A percentile compares a stretch with the other conserved stretches of the same genome.
Evolutionary conservation across 108 stramenopile genomes (phyloP).

Genomic region (Cyclotella atomus): DNA sequence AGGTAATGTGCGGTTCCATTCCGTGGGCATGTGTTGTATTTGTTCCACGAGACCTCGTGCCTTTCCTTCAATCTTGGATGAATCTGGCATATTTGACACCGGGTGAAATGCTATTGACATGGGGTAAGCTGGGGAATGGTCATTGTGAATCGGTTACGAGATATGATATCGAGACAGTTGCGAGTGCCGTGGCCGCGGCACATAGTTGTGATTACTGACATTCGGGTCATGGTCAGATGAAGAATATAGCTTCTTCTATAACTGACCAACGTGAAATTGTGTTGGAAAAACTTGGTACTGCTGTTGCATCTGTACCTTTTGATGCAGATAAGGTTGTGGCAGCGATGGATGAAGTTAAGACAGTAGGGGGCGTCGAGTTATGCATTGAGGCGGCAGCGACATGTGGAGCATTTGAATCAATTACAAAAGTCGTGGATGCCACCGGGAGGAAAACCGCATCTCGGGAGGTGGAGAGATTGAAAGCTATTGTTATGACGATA

Average conservation of each 20-base stretch:
- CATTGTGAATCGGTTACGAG: constrained; percentile 12
- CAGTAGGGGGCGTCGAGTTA: constrained; percentile 10
- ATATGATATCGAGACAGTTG: constrained; percentile 14
- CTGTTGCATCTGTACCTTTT: neutral
- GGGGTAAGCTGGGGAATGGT: neutral
- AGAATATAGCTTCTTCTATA: neutral
- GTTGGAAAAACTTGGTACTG: constrained; percentile 7
- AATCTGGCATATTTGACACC: neutral
- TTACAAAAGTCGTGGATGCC: constrained; percentile 23
- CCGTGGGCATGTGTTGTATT: neutral
- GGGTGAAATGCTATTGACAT: neutral
- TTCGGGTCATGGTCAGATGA: constrained; percentile 4
- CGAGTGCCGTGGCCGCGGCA: constrained; percentile 5
- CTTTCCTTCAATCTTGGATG: neutral
- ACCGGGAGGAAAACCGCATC: neutral
- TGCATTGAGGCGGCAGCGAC: constrained; percentile 1
- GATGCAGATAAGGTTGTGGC: neutral
- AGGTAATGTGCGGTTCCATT: neutral
- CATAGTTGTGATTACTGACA: constrained; percentile 22
- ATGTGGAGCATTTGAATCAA: constrained; percentile 18
- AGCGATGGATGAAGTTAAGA: constrained; percentile 6
- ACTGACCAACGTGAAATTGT: constrained; percentile 7
- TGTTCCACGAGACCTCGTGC: neutral
- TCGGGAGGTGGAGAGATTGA: neutral
- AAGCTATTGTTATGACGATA: neutral